A percentile compares a stretch with the other conserved stretches of the same genome.
Evolutionary conservation across 2,329 filamentous ascomycete species (phyloP).

Genomic region (Botryotinia calthae): DNA sequence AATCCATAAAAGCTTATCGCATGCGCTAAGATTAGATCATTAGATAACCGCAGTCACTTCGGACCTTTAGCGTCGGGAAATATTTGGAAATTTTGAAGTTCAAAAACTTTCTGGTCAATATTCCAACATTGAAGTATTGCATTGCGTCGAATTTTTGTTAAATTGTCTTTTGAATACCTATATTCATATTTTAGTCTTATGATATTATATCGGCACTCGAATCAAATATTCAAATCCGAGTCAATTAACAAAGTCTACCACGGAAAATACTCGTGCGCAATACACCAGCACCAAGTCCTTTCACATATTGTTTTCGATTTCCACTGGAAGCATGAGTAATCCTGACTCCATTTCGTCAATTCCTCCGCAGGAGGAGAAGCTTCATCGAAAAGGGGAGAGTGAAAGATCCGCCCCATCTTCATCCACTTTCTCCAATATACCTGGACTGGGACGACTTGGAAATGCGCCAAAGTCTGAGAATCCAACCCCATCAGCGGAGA

Average conservation of each 20-base stretch:
- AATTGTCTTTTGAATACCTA: background rate
- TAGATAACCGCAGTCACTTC: no score
- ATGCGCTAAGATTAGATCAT: constrained; percentile 8
- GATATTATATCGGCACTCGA: background rate
- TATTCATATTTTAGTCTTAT: background rate
- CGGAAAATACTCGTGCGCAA: background rate
- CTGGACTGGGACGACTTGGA: constrained; percentile 21
- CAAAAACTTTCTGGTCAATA: constrained; percentile 10
- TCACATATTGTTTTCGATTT: background rate
- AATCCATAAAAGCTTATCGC: background rate
- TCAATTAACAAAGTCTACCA: background rate
- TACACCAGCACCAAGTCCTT: background rate
- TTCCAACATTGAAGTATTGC: background rate
- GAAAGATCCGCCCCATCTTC: background rate
- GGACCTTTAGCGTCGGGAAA: constrained; percentile 12
- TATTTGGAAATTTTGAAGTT: constrained; percentile 14
- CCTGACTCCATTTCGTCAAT: background rate
- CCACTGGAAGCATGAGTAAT: constrained; percentile 10
- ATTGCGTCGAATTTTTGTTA: background rate
- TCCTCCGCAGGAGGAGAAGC: background rate
- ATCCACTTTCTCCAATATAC: constrained; percentile 17
- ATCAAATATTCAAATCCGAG: background rate
- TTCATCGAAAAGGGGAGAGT: background rate
- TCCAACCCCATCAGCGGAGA: constrained; percentile 1
- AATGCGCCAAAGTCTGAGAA: constrained; percentile 16